Conservation (phyloP, 805 yeast genomes). For the Grigorovia yakushimaensis region DNA sequence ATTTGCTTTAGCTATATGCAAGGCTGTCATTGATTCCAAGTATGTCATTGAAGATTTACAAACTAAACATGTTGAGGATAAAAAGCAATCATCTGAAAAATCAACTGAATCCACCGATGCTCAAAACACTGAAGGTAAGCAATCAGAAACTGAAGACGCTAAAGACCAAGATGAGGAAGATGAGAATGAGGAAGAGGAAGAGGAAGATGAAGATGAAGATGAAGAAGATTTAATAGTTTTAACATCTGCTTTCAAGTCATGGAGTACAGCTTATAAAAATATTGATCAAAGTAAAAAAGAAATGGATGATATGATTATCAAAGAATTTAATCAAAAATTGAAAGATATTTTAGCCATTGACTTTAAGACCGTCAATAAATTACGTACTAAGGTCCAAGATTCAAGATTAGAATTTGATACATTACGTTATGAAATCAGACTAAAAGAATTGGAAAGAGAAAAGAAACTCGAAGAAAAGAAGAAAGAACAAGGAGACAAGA, state of each 20-base stretch:
- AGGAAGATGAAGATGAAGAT: constrained; percentile 32
- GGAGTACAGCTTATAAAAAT: constrained; percentile 46
- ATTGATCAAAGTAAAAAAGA: constrained; percentile 60
- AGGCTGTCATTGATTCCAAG: constrained; percentile 43
- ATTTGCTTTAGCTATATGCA: constrained; percentile 59
- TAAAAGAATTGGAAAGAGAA: constrained; percentile 22
- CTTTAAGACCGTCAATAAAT: constrained; percentile 49
- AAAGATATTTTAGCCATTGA: constrained; percentile 43
- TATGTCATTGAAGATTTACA: constrained; percentile 30
- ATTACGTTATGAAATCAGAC: constrained; percentile 47
- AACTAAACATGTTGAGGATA: constrained; percentile 11
- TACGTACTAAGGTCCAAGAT: constrained; percentile 59
- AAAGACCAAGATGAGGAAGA: constrained; percentile 17
- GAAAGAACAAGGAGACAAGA: constrained; percentile 1
- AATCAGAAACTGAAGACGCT: constrained; percentile 19
- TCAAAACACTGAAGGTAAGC: constrained; percentile 13
- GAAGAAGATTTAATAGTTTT: constrained; percentile 46
- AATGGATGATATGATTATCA: constrained; percentile 55
- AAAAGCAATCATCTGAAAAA: too few relatives aligned
- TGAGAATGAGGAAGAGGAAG: constrained; percentile 25
- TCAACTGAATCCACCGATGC: constrained; percentile 17
- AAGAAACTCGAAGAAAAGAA: not conserved
- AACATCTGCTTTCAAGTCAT: constrained; percentile 32
- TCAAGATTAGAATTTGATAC: constrained; percentile 65
- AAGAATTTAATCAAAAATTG: constrained; percentile 49